These are phyloP conservation scores for Gnomoniopsis smithogilvyi DNA, from an alignment of 2,329 filamentous ascomycete species.

Conservation along the genomic window DNA sequence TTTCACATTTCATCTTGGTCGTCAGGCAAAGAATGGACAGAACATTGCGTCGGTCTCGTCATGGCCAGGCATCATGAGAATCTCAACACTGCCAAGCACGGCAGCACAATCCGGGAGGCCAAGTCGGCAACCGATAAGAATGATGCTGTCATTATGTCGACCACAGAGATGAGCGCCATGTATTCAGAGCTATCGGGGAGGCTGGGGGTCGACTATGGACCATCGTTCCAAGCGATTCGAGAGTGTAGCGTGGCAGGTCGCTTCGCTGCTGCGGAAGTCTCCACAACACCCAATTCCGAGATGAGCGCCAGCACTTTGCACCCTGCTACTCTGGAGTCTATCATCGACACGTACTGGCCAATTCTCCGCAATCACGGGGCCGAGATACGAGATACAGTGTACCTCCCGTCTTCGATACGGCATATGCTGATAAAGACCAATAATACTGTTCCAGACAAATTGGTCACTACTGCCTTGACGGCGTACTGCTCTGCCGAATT, in stretches of 20 bases:
- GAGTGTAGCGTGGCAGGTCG: conserved; percentile 37
- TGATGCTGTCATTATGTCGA: neutral
- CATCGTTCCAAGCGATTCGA: conserved; percentile 48
- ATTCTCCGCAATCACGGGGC: conserved; percentile 27
- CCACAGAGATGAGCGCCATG: conserved; percentile 29
- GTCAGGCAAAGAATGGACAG: conserved; percentile 49
- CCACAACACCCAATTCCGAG: conserved; percentile 26
- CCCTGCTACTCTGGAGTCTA: conserved; percentile 36
- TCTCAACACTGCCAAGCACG: conserved; percentile 35
- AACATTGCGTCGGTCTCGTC: conserved; percentile 56
- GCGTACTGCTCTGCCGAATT: conserved; percentile 34
- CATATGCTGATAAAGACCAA: conserved; percentile 32
- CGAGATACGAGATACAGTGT: conserved; percentile 32
- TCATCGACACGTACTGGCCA: conserved; percentile 41
- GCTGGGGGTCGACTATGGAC: conserved; percentile 47
- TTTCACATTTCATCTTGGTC: conserved; percentile 56
- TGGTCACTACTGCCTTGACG: conserved; percentile 29
- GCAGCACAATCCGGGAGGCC: conserved; percentile 25
- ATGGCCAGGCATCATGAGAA: conserved; percentile 38
- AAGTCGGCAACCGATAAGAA: neutral
- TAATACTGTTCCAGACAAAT: conserved; percentile 23
- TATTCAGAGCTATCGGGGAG: conserved; percentile 41
- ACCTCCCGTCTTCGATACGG: conserved; percentile 40
- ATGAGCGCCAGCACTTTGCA: conserved; percentile 38
- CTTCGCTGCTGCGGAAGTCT: conserved; percentile 32